These are phyloP conservation scores for Trypanosoma brucei DNA, from an alignment of 208 protist genomes.

Conservation along the genomic window DNA sequence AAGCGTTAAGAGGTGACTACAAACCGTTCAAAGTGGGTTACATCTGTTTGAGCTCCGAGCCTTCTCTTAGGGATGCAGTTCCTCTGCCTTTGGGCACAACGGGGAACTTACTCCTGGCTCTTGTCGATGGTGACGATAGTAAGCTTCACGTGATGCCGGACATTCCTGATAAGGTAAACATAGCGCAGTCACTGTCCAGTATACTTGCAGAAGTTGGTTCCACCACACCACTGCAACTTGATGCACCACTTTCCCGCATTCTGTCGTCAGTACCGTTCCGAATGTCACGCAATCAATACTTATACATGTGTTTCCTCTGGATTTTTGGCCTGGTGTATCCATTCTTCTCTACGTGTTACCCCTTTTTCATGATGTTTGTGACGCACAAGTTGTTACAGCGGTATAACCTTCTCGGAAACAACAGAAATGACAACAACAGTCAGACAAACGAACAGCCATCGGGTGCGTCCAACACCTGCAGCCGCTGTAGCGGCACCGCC, in stretches of 20 bases:
- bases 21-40: constrained; percentile 63
- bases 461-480: neutral
- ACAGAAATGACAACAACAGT: constrained; percentile 6
- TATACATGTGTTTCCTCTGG: constrained; percentile 38
- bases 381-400: constrained; percentile 38
- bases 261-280: constrained; percentile 44
- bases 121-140: constrained; percentile 63
- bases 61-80: constrained; percentile 20
- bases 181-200: constrained; percentile 26
- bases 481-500: neutral
- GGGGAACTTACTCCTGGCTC: constrained; percentile 31
- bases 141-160: constrained; percentile 30
- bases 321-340: constrained; percentile 39
- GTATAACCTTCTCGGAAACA: constrained; percentile 12
- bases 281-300: constrained; percentile 41
- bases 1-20: constrained; percentile 39
- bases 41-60: constrained; percentile 57
- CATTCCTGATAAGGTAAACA: constrained; percentile 16
- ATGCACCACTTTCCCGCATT: constrained; percentile 29
- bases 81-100: neutral
- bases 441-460: neutral
- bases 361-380: constrained; percentile 78
- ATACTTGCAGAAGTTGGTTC: constrained; percentile 11
- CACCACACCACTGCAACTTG: constrained; percentile 6
- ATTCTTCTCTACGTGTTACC: constrained; percentile 36